Evolutionary conservation across 208 protist species (phyloP).

Genomic region (Trypanosoma rangeli): DNA sequence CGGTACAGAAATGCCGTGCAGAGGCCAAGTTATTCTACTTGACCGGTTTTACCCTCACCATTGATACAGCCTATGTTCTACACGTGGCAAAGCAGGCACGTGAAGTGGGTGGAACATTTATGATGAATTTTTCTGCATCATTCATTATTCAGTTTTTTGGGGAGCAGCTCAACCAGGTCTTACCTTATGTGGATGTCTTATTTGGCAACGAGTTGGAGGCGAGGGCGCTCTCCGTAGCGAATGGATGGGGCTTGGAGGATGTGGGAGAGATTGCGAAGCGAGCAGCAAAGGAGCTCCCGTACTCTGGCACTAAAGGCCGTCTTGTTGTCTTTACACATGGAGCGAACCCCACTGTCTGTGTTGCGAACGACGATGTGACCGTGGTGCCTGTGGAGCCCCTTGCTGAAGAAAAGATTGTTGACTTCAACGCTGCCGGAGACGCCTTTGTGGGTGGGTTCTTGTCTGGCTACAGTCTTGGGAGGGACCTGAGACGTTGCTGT

Average conservation of each 20-base stretch:
- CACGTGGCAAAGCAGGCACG: constrained; percentile 89
- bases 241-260: constrained; percentile 77
- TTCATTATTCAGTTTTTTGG: constrained; percentile 97
- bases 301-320: constrained; percentile 82
- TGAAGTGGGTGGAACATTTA: constrained; percentile 82
- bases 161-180: constrained; percentile 76
- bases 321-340: constrained; percentile 97
- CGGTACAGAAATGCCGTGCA: constrained; percentile 50
- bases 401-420: constrained; percentile 91
- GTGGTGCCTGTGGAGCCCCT: constrained; percentile 72
- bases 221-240: constrained; percentile 60
- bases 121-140: constrained; percentile 96
- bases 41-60: constrained; percentile 96
- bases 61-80: constrained; percentile 91
- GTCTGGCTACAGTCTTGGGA: constrained; percentile 63
- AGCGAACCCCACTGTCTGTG: constrained; percentile 82
- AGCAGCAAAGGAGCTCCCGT: constrained; percentile 67
- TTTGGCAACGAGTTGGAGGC: constrained; percentile 98
- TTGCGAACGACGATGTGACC: constrained; percentile 39
- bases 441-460: constrained; percentile 98
- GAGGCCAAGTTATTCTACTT: constrained; percentile 90
- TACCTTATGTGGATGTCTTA: constrained; percentile 95
- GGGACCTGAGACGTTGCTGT: constrained; percentile 79
- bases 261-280: constrained; percentile 83
- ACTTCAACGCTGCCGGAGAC: constrained; percentile 98